These are phyloP conservation scores for Trypanosoma melophagium DNA, from an alignment of 208 protist species.

Conservation along the genomic window DNA sequence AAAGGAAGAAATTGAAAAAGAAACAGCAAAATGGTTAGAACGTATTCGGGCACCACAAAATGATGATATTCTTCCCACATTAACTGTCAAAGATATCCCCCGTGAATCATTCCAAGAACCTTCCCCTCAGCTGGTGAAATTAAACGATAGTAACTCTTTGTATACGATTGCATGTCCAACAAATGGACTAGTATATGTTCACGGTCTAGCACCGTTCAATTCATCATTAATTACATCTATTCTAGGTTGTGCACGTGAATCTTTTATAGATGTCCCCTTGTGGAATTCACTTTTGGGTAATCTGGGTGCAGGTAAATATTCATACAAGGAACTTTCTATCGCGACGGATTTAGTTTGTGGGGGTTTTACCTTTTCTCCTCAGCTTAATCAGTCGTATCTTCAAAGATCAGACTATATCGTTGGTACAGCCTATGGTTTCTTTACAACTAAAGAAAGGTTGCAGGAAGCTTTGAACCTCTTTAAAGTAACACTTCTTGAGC, in stretches of 20 bases:
- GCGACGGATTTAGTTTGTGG: constrained; percentile 80
- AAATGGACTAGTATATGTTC: constrained; percentile 91
- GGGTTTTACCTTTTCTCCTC: constrained; percentile 72
- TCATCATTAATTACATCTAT: constrained; percentile 34
- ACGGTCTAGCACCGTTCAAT: constrained; percentile 76
- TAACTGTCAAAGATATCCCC: constrained; percentile 80
- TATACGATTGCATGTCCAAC: constrained; percentile 75
- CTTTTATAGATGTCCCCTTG: constrained; percentile 50
- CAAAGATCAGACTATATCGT: constrained; percentile 50
- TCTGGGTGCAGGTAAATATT: constrained; percentile 62
- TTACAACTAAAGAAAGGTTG: constrained; percentile 85
- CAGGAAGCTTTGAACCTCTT: constrained; percentile 76
- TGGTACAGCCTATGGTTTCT: constrained; percentile 79
- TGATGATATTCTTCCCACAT: constrained; percentile 74
- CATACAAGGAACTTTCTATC: constrained; percentile 81
- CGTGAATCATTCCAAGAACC: constrained; percentile 73
- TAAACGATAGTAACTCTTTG: constrained; percentile 23
- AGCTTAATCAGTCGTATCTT: constrained; percentile 76
- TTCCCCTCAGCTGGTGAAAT: constrained; percentile 29
- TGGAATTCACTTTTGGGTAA: constrained; percentile 54
- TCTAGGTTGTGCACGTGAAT: constrained; percentile 23
- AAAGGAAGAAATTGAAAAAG: constrained; percentile 51
- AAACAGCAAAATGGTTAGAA: constrained; percentile 66
- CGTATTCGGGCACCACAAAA: constrained; percentile 67
- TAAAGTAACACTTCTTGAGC: constrained; percentile 59